Evolutionary conservation across 139 green algal genomes (phyloP).

Genomic region (Picocystis salinarum): DNA sequence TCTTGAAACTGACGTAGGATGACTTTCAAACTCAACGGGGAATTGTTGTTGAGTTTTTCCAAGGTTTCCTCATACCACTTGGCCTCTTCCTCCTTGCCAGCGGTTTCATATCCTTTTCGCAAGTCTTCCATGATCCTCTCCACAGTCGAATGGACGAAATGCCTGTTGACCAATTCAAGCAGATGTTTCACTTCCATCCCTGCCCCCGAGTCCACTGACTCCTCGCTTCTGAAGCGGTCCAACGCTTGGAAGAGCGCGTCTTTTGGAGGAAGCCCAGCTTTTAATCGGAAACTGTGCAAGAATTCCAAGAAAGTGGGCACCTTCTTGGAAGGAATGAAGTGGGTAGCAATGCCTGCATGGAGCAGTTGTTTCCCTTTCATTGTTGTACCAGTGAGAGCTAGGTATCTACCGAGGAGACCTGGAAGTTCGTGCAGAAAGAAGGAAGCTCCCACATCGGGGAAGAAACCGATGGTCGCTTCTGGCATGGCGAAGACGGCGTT

Average conservation of each 20-base stretch:
- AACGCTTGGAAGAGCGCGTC: neutral
- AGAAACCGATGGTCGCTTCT: constrained; percentile 87
- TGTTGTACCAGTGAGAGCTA: constrained; percentile 57
- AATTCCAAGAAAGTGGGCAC: constrained; percentile 10
- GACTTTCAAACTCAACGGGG: neutral
- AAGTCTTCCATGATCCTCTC: constrained; percentile 1
- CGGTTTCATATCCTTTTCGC: neutral
- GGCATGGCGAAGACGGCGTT: constrained; percentile 92
- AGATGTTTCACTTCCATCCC: neutral
- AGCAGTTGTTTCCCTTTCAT: constrained; percentile 38
- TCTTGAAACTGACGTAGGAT: constrained; percentile 1
- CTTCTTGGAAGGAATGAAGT: constrained; percentile 41
- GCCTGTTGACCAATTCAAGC: neutral
- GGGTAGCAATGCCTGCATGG: constrained; percentile 54
- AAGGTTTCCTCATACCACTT: neutral
- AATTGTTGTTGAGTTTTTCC: neutral
- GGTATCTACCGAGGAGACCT: constrained; percentile 41
- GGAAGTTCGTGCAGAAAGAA: constrained; percentile 54
- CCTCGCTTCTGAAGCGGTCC: neutral
- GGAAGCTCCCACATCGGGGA: constrained; percentile 74
- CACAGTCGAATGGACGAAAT: neutral
- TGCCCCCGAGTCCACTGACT: neutral
- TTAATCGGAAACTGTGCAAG: neutral
- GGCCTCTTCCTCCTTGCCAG: constrained; percentile 1
- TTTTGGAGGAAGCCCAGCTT: neutral